These are phyloP conservation scores for Phytophthora quininea DNA, from an alignment of 352 stramenopile genomes.

Conservation along the genomic window DNA sequence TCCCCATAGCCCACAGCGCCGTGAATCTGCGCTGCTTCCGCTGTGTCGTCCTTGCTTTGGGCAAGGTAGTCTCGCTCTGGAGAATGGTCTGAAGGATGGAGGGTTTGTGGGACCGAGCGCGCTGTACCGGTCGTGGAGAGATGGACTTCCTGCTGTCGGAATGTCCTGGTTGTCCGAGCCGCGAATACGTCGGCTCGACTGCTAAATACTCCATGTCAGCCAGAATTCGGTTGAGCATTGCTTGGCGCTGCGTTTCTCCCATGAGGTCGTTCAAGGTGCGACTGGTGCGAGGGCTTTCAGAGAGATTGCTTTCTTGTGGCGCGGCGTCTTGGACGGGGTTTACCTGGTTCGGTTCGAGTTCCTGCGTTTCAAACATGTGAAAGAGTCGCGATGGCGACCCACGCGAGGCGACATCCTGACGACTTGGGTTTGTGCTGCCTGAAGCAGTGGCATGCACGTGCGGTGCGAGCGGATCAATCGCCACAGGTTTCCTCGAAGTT, in stretches of 20 bases:
- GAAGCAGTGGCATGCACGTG: conserved; percentile 1
- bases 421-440: background rate
- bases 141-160: background rate
- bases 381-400: conserved; percentile 27
- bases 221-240: conserved; percentile 64
- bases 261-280: conserved; percentile 57
- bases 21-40: conserved; percentile 49
- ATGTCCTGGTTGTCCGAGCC: conserved; percentile 25
- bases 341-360: conserved; percentile 11
- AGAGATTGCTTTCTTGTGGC: conserved; percentile 16
- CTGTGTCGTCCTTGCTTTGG: conserved; percentile 13
- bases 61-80: conserved; percentile 2
- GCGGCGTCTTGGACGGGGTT: background rate
- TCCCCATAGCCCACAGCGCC: conserved; percentile 27
- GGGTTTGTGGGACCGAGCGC: conserved; percentile 16
- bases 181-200: conserved; percentile 30
- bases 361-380: conserved; percentile 28
- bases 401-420: conserved; percentile 1
- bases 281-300: conserved; percentile 13
- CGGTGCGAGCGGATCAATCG: conserved; percentile 9
- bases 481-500: conserved; percentile 6
- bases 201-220: conserved; percentile 68
- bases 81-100: conserved; percentile 22
- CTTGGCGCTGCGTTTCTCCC: conserved; percentile 67
- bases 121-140: conserved; percentile 7